Conservation (phyloP, 1,284 basidiomycete genomes). For the Ustilago crameri region DNA sequence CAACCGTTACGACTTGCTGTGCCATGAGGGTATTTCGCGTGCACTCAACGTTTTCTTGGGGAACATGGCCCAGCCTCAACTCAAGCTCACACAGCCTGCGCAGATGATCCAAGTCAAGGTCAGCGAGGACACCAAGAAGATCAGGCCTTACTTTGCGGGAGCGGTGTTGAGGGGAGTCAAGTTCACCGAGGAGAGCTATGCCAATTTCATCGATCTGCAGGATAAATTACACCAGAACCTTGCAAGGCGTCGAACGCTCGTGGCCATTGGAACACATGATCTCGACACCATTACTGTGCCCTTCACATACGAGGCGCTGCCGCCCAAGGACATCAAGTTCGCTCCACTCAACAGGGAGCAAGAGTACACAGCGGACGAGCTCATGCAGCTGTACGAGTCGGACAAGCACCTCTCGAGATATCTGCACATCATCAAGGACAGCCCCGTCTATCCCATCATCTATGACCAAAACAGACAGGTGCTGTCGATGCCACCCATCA, state of each 20-base stretch:
- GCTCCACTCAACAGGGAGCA: conserved; percentile 85
- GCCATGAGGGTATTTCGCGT: conserved; percentile 93
- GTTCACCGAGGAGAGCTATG: conserved; percentile 89
- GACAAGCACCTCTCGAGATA: conserved; percentile 92
- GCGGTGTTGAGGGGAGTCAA: conserved; percentile 88
- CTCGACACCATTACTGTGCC: conserved; percentile 87
- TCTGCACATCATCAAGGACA: conserved; percentile 91
- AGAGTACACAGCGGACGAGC: conserved; percentile 70
- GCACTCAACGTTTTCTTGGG: conserved; percentile 87
- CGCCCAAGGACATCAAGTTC: conserved; percentile 91
- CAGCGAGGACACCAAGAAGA: conserved; percentile 69
- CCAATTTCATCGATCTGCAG: conserved; percentile 94
- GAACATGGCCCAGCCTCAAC: conserved; percentile 75
- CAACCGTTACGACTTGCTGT: conserved; percentile 95
- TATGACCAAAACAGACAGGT: conserved; percentile 89
- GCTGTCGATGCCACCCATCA: conserved; percentile 94
- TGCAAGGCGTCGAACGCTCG: conserved; percentile 87
- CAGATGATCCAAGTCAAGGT: conserved; percentile 56
- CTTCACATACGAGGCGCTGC: conserved; percentile 88
- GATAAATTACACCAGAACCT: conserved; percentile 98
- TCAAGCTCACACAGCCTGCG: conserved; percentile 49
- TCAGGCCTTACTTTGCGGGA: conserved; percentile 90
- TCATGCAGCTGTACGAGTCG: conserved; percentile 74
- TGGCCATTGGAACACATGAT: conserved; percentile 97
- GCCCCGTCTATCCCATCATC: conserved; percentile 96